A percentile compares a stretch with the other conserved stretches of the same genome.
phyloP scores from a whole-genome alignment of 129 eudicot species.

The Smallanthus sonchifolius region DNA sequence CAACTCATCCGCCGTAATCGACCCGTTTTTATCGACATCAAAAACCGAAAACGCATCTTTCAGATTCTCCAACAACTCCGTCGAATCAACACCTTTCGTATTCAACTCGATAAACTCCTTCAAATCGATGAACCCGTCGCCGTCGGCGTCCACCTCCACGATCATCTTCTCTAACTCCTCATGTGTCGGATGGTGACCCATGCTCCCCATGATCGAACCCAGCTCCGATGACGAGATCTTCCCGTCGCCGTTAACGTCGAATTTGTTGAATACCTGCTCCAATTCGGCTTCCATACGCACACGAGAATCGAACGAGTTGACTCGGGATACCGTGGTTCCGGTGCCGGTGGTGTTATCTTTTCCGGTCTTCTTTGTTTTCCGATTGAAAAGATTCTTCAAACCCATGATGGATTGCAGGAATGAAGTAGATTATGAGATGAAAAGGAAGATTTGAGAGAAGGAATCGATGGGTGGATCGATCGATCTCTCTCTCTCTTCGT shows the following conservation, averaged over 20 bases:
- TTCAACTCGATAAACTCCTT: slow-evolving; percentile 53
- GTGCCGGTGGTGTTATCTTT: neutral
- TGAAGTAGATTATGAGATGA: neutral
- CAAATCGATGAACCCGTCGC: slow-evolving; percentile 58
- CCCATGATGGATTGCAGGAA: slow-evolving; percentile 10
- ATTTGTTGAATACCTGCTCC: slow-evolving; percentile 38
- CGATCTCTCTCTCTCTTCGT: neutral
- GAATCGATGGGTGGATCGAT: slow-evolving; percentile 3
- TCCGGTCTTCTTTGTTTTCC: neutral
- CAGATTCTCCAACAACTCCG: slow-evolving; percentile 43
- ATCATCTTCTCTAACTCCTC: slow-evolving; percentile 46
- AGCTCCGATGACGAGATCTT: slow-evolving; percentile 58
- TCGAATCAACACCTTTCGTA: slow-evolving; percentile 46
- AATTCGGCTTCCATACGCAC: slow-evolving; percentile 39
- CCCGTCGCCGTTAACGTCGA: slow-evolving; percentile 32
- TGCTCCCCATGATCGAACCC: slow-evolving; percentile 54
- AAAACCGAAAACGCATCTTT: slow-evolving; percentile 52
- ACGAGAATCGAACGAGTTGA: slow-evolving; percentile 13
- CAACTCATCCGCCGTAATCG: slow-evolving; percentile 58
- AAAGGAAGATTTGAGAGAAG: neutral
- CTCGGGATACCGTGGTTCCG: neutral
- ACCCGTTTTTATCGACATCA: slow-evolving; percentile 51
- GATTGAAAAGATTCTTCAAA: slow-evolving; percentile 9
- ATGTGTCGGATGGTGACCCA: slow-evolving; percentile 44
- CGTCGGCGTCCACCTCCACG: slow-evolving; percentile 50